Evolutionary conservation across 805 yeast species (phyloP), one percentile per base, ranked within the genome.

Genomic region (Candida corydali): DNA sequence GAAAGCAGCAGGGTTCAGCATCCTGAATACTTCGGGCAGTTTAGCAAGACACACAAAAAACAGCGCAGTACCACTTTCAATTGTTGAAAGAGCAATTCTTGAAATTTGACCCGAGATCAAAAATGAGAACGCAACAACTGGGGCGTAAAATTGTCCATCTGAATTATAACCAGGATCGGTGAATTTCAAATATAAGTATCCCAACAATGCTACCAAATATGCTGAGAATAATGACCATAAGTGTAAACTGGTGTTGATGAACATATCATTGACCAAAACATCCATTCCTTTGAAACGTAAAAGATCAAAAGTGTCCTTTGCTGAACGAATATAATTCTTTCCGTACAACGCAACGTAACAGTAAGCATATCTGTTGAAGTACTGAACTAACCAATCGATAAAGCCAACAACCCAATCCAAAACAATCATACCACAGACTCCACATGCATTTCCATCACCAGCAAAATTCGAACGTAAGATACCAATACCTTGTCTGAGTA

Each of bases 291-390:
- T 83, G 54, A 70, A 78, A 51, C 82, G 74, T 47, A 89, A 58
- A 59, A 89, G 69, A 49, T 78, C 76, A 77, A 88, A 82, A 0
- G 97, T 84, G 41, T 86, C 91, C 49, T 74, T 82, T 1, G 96
- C 89, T 1, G 94, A 80, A 19, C 69, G 65, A 33, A 85, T 51
- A 52, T 88, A 91, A 24, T 78, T 69, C 48, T 80, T 80, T 32
- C 97, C 97, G 59, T 87, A 91, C 17, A 89, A 69, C 0, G 96
- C 95, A 49, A 89, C 70, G 52, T 81, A 86, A 19, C 93, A 81
- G 56, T 84, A 86, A 5, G 96, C 95, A 54, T 86, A 89, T 55
- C 84, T 91, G 62, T 89, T 87, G 67, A 89, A 88, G 69, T 86
- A 88, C 41, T 80, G 72, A 16, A 85, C 83, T 33, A 82, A 43